Evolutionary conservation across 2,329 filamentous ascomycete genomes (phyloP), one percentile per base, ranked within the genome.

Genomic region (Septoria petroselini): DNA sequence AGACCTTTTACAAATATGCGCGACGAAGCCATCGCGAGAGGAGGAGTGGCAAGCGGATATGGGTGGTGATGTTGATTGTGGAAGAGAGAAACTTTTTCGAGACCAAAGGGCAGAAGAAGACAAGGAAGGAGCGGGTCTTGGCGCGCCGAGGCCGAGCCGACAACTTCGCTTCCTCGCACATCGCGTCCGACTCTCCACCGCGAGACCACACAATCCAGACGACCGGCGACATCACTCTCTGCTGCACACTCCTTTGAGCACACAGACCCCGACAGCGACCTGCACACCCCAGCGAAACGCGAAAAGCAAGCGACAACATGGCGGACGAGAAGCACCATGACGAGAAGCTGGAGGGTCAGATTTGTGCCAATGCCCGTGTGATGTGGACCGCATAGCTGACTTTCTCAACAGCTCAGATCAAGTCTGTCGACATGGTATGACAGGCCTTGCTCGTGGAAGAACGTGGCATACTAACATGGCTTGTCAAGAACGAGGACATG

Each of bases 361-460:
- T 68, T 73, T 48, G 41, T 30, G 44, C 35, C 35, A 34, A 30
- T 11, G 41, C 41, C n/a, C 30, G 30, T 47, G 45, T 48, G 34
- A 35, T 43, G 44, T 29, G 33, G 23, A 29, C 17, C 39, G 27
- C 39, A 29, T 34, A 27, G 41, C 50, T 53, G 47, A 55, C 53
- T 57, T 33, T 56, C 52, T 33, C 19, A 64, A 59, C 66, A 98
- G 93, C 89, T 57, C 90, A 95, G 75, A 85, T 98, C 73, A 98
- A 98, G 78, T 95, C 91, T 62, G 91, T 89, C 52, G 93, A 98
- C 70, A 98, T 98, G 93, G 93, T 97, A 79, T 71, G 76, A 35
- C 35, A n/a, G 6, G 25, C 3, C 12, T 46, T 39, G 42, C 19
- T 23, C 3, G 5, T 18, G 31, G 21, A 4, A 48, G n/a, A n/a